phyloP scores from a whole-genome alignment of 129 eudicot genomes.

The Flaveria linearis region DNA sequence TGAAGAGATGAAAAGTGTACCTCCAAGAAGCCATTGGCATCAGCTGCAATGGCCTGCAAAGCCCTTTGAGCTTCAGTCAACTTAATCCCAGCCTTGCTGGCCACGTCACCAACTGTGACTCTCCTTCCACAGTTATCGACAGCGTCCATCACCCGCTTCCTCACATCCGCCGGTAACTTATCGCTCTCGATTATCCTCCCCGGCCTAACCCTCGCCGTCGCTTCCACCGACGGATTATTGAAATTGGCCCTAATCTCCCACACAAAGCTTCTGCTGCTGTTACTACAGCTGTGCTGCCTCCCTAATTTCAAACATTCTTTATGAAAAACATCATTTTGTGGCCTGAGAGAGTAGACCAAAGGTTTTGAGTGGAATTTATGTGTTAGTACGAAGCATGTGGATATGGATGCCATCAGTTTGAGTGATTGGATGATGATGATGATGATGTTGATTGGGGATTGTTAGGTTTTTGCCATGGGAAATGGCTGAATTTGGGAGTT shows the following conservation, averaged over 20 bases:
- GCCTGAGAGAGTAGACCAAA: slow-evolving; percentile 20
- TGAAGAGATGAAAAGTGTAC: slow-evolving; percentile 34
- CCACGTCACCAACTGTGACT: slow-evolving; percentile 93
- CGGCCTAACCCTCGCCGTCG: slow-evolving; percentile 44
- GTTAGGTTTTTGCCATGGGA: slow-evolving; percentile 27
- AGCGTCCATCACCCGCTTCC: slow-evolving; percentile 80
- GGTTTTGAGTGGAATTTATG: not conserved
- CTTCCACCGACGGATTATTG: slow-evolving; percentile 30
- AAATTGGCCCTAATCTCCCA: slow-evolving; percentile 49
- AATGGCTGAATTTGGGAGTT: slow-evolving; percentile 1
- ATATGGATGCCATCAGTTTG: slow-evolving; percentile 53
- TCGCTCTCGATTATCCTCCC: slow-evolving; percentile 85
- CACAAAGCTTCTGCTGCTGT: slow-evolving; percentile 26
- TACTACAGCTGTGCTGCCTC: slow-evolving; percentile 15
- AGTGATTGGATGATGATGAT: not conserved
- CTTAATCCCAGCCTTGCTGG: slow-evolving; percentile 75
- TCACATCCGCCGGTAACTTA: slow-evolving; percentile 65
- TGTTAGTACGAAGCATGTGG: slow-evolving; percentile 28
- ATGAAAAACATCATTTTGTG: slow-evolving; percentile 23
- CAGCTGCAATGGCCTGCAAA: slow-evolving; percentile 93
- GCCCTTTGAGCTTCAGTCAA: slow-evolving; percentile 78
- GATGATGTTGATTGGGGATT: not conserved
- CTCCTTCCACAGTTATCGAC: slow-evolving; percentile 73
- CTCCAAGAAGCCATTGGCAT: slow-evolving; percentile 82
- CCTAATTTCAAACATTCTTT: not conserved